Conservation (phyloP, 768 basidiomycete genomes). For the Russula sp. region DNA sequence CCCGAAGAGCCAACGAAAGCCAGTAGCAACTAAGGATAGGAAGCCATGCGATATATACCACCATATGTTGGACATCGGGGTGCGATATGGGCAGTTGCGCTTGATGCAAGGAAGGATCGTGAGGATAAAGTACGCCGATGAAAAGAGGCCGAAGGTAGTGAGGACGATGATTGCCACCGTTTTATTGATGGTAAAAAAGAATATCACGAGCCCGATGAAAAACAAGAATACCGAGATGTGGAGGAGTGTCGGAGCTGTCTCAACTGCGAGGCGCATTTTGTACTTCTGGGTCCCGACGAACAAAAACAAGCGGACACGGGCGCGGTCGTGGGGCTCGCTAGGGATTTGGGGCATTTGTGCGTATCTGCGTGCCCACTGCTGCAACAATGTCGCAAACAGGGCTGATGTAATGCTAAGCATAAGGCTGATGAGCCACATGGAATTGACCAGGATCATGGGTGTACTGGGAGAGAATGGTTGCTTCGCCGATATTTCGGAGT, state of each 20-base stretch:
- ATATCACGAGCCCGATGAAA: neutral
- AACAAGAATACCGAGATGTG: neutral
- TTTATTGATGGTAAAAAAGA: neutral
- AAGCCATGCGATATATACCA: neutral
- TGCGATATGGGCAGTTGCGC: neutral
- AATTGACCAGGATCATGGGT: neutral
- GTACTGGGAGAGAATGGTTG: neutral
- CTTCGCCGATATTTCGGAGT: neutral
- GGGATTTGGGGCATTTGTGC: neutral
- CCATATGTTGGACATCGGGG: neutral
- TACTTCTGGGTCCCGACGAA: neutral
- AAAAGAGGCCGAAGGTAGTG: neutral
- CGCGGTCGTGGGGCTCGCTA: neutral
- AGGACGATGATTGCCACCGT: neutral
- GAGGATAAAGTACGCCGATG: neutral
- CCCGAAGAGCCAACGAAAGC: neutral
- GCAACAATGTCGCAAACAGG: neutral
- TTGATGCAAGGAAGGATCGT: neutral
- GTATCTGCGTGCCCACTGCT: neutral
- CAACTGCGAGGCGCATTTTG: neutral
- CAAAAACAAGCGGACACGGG: neutral
- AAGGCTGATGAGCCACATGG: neutral
- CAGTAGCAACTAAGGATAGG: neutral
- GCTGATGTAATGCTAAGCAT: neutral
- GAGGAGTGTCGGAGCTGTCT: neutral